A percentile compares a stretch with the other conserved stretches of the same genome.
These are phyloP conservation scores for Plasmodium berghei DNA, from an alignment of 169 alveolate species.

Conservation along the genomic window DNA sequence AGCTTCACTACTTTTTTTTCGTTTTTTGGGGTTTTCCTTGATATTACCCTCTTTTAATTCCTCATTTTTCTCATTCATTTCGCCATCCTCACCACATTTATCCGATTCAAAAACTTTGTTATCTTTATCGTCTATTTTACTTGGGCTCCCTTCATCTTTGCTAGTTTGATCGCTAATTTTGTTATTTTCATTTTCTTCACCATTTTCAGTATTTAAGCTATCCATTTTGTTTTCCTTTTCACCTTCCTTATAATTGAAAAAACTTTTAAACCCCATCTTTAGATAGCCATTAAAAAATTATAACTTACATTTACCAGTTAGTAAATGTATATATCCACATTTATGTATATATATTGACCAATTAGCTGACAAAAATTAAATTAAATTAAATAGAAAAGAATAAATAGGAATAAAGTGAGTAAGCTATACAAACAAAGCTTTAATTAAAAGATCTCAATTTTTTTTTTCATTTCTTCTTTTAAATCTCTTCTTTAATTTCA, in stretches of 20 bases:
- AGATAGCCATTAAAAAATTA: neutral
- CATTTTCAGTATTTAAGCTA: conserved; percentile 8
- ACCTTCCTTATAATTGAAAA: conserved; percentile 16
- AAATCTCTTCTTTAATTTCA: too few species aligned
- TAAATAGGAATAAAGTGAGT: neutral
- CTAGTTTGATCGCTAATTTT: neutral
- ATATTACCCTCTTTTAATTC: neutral
- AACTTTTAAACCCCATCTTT: conserved; percentile 56
- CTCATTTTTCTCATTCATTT: neutral
- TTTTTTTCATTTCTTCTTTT: too few species aligned
- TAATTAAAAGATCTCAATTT: neutral
- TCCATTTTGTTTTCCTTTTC: conserved; percentile 13
- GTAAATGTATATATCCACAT: neutral
- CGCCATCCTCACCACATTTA: too few species aligned
- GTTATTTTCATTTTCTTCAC: neutral
- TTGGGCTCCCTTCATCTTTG: neutral
- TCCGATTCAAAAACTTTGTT: too few species aligned
- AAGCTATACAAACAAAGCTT: neutral
- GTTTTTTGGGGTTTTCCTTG: neutral
- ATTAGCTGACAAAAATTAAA: neutral
- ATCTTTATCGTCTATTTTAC: neutral
- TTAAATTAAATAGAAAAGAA: neutral
- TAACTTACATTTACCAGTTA: neutral
- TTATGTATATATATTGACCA: neutral
- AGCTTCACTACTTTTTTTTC: neutral